A percentile compares a stretch with the other conserved stretches of the same genome.
Conservation (phyloP, 495 filamentous ascomycete species). For the Thozetella sp. region DNA sequence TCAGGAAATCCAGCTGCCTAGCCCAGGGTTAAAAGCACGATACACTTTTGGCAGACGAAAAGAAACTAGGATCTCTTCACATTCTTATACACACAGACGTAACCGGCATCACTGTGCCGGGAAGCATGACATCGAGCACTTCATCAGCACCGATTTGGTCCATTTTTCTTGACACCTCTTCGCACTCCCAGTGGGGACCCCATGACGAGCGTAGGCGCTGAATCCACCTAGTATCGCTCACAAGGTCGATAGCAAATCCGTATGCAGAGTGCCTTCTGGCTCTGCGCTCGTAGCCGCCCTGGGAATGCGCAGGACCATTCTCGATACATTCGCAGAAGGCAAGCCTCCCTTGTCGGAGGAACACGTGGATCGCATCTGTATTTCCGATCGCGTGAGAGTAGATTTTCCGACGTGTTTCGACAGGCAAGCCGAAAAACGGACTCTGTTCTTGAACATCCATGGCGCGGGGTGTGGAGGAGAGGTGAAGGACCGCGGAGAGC, state of each 20-base stretch:
- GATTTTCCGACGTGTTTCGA: neutral
- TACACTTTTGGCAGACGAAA: neutral
- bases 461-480: too few relatives aligned
- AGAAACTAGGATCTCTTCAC: neutral
- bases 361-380: neutral
- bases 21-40: neutral
- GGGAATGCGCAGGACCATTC: neutral
- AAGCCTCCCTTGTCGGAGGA: neutral
- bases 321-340: neutral
- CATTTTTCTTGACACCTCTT: neutral
- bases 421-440: neutral
- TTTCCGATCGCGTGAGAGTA: neutral
- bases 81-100: neutral
- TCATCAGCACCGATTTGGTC: neutral
- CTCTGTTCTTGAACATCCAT: neutral
- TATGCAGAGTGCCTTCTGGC: too few relatives aligned
- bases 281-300: neutral
- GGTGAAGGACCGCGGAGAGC: too few relatives aligned
- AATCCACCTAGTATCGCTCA: neutral
- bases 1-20: neutral
- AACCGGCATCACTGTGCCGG: neutral
- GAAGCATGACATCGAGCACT: neutral
- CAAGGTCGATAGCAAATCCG: too few relatives aligned
- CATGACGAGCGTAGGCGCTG: neutral
- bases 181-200: neutral